Conservation (phyloP, 192 early-diverging fungal genomes). For the Rhizophlyctis rosea region DNA sequence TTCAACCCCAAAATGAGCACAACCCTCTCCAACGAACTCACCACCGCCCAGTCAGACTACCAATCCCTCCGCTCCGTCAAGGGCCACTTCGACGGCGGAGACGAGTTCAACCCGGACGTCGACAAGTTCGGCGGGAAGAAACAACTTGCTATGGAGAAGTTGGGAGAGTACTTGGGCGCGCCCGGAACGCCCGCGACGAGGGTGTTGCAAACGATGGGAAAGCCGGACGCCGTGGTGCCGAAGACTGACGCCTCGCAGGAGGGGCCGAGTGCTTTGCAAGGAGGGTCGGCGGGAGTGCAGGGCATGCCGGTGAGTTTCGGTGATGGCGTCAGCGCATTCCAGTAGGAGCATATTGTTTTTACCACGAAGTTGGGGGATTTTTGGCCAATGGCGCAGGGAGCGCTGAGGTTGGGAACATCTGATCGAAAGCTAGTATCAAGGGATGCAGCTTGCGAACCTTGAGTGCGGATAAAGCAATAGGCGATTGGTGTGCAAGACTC, state of each 20-base stretch:
- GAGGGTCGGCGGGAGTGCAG: conserved; percentile 13
- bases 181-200: conserved; percentile 8
- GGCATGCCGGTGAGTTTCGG: conserved; percentile 13
- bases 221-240: conserved; percentile 24
- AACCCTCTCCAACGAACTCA: conserved; percentile 10
- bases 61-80: conserved; percentile 20
- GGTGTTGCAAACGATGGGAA: conserved; percentile 18
- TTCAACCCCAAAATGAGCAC: no score
- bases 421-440: background rate
- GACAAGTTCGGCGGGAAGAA: conserved; percentile 22
- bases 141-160: conserved; percentile 17
- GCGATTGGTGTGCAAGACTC: no score
- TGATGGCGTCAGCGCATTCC: no score
- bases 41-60: conserved; percentile 13
- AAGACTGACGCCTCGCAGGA: conserved; percentile 23
- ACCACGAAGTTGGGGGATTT: conserved; percentile 8
- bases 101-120: conserved; percentile 22
- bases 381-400: conserved; percentile 3
- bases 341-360: no score
- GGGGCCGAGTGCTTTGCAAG: conserved; percentile 23
- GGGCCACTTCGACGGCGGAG: conserved; percentile 27
- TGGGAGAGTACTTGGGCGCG: conserved; percentile 6
- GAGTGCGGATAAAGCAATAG: no score
- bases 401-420: conserved; percentile 16
- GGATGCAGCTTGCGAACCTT: background rate